These are phyloP conservation scores for Pseudogymnoascus sp. DNA, from an alignment of 2,329 filamentous ascomycete species.

Conservation along the genomic window DNA sequence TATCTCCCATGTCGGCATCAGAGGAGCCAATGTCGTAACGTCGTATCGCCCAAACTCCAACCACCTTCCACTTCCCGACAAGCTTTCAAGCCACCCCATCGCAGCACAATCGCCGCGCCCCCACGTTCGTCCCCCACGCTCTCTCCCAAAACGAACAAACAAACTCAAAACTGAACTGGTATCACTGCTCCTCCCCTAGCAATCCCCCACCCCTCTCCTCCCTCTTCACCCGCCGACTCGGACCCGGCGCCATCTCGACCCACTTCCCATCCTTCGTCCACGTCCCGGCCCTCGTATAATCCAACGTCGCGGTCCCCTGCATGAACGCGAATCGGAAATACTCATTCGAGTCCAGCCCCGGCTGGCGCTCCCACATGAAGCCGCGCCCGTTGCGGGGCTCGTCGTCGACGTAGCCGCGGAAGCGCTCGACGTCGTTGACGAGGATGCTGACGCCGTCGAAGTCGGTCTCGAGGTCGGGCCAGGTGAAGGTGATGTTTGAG, in stretches of 20 bases:
- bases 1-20: background rate
- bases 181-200: background rate
- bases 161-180: background rate
- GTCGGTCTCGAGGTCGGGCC: slow-evolving; percentile 34
- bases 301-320: slow-evolving; percentile 53
- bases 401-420: slow-evolving; percentile 60
- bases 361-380: slow-evolving; percentile 54
- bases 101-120: background rate
- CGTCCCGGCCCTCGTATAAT: slow-evolving; percentile 68
- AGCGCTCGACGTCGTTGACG: slow-evolving; percentile 80
- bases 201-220: background rate
- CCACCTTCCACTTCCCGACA: background rate
- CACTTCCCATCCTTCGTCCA: slow-evolving; percentile 60
- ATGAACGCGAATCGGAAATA: slow-evolving; percentile 75
- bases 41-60: background rate
- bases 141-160: background rate
- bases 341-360: slow-evolving; percentile 43
- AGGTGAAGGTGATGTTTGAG: slow-evolving; percentile 59
- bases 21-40: slow-evolving; percentile 4
- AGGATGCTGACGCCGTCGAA: slow-evolving; percentile 73
- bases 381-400: background rate
- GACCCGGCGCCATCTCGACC: slow-evolving; percentile 45
- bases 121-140: background rate
- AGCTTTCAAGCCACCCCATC: background rate
- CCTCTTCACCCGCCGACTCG: slow-evolving; percentile 2